phyloP scores from a whole-genome alignment of 192 early-diverging fungal species.

The Funneliformis geosporum region DNA sequence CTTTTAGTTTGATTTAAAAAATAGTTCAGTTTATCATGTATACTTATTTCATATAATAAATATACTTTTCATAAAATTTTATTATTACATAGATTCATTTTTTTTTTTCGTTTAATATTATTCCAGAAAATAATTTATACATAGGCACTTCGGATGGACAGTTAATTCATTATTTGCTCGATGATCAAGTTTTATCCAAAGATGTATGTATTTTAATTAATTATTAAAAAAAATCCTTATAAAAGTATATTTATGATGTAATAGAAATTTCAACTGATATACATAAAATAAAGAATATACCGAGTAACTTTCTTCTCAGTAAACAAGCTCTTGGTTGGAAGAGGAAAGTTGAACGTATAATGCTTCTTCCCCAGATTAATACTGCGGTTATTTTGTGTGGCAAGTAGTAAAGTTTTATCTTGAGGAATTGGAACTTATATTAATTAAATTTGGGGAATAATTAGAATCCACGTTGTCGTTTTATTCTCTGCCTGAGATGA shows the following conservation, averaged over 20 bases:
- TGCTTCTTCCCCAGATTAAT: constrained; percentile 62
- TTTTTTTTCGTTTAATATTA: background rate
- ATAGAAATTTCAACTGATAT: background rate
- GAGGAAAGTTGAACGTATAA: constrained; percentile 62
- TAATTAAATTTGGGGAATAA: background rate
- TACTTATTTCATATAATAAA: background rate
- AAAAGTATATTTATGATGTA: background rate
- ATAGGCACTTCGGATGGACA: constrained; percentile 76
- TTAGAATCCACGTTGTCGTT: constrained; percentile 70
- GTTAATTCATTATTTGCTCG: constrained; percentile 66
- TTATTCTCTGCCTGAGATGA: constrained; percentile 59
- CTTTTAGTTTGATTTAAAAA: background rate
- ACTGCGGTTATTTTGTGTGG: constrained; percentile 71
- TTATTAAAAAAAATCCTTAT: background rate
- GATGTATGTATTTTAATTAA: constrained; percentile 37
- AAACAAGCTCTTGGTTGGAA: constrained; percentile 58
- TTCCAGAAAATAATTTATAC: constrained; percentile 68
- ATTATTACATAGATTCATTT: background rate
- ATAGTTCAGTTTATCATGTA: background rate
- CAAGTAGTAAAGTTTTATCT: constrained; percentile 34
- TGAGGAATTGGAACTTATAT: background rate
- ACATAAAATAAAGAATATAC: constrained; percentile 33
- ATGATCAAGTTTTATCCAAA: constrained; percentile 44
- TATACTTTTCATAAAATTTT: no score
- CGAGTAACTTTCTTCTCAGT: constrained; percentile 41